A percentile compares a stretch with the other conserved stretches of the same genome.
Conservation (phyloP, 352 stramenopile species). For the Phytophthora tubulina region DNA sequence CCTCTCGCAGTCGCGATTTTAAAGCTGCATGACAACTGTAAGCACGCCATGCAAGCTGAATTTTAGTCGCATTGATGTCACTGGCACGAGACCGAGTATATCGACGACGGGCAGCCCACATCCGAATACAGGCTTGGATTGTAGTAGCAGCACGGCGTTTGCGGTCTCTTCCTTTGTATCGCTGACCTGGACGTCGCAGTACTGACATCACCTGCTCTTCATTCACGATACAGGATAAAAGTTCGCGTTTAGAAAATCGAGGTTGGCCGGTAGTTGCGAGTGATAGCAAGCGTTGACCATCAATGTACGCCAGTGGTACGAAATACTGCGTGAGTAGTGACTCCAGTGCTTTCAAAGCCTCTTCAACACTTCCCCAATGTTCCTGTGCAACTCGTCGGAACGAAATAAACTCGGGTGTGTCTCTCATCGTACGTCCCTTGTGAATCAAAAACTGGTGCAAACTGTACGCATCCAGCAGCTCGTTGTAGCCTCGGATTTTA, state of each 20-base stretch:
- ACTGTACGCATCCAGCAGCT: slow-evolving; percentile 81
- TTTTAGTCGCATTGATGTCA: slow-evolving; percentile 55
- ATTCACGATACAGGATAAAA: slow-evolving; percentile 89
- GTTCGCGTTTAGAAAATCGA: slow-evolving; percentile 59
- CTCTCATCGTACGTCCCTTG: slow-evolving; percentile 79
- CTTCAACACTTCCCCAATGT: slow-evolving; percentile 84
- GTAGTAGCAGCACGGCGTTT: slow-evolving; percentile 70
- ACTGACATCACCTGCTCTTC: slow-evolving; percentile 84
- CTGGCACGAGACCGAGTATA: slow-evolving; percentile 58
- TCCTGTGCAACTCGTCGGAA: slow-evolving; percentile 85
- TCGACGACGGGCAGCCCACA: slow-evolving; percentile 56
- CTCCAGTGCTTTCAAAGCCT: slow-evolving; percentile 79
- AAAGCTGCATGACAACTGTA: slow-evolving; percentile 57
- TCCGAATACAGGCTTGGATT: slow-evolving; percentile 79
- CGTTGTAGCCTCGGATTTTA: slow-evolving; percentile 85
- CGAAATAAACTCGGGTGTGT: slow-evolving; percentile 90
- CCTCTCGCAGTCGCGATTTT: slow-evolving; percentile 45
- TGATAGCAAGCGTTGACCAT: slow-evolving; percentile 80
- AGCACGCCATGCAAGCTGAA: slow-evolving; percentile 71
- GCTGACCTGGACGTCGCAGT: slow-evolving; percentile 72
- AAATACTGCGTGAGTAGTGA: slow-evolving; percentile 82
- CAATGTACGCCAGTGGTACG: slow-evolving; percentile 87
- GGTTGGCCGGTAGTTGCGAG: slow-evolving; percentile 74
- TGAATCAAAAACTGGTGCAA: slow-evolving; percentile 93
- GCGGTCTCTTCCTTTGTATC: slow-evolving; percentile 80